Evolutionary conservation across 805 yeast species (phyloP), one percentile per base, ranked within the genome.

Genomic region (Lachancea nothofagi): DNA sequence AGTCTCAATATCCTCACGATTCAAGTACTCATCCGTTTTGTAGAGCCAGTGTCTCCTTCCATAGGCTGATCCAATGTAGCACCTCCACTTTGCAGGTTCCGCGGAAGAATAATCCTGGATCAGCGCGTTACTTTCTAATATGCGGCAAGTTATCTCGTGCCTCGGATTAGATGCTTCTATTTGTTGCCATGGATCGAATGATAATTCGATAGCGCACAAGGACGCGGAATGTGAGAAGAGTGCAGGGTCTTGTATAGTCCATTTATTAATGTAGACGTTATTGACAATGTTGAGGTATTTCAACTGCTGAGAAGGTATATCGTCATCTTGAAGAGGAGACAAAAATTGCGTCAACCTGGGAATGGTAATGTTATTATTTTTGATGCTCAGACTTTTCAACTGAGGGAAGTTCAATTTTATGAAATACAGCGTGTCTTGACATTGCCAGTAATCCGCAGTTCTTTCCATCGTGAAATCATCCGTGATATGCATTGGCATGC

Each of bases 31-130:
- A 37, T 65, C 67, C 13, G 66, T 61, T 53, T 72, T 75, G 59
- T 78, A 81, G 13, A 87, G 58, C 95, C 96, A 87, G 9, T 85
- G 80, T 45, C 96, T 70, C 45, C 95, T 69, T 4, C 95, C 94
- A 51, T 54, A 66, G 18, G 66, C 69, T 46, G 59, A 52, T 45
- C 57, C 65, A 6, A 60, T 44, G 45, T 55, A 60, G 40, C 65
- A 60, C 42, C 50, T 55, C 65, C 65, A 60, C 31, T 51, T 59
- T 3, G 54, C 47, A 1, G 42, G 15, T 21, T 51, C 53, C 2
- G 52, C 51, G 17, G 45, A 42, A 3, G 51, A 35, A 12, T 42
- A 40, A 39, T 55, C 60, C 38, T 48, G 49, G 7, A 55, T 44
- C 12, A 52, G 26, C 3, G 57, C 48, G 10, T 38, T 42, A 5